A percentile compares a stretch with the other conserved stretches of the same genome.
phyloP scores from a whole-genome alignment of 495 filamentous ascomycete genomes.

The Aspergillus diversus region DNA sequence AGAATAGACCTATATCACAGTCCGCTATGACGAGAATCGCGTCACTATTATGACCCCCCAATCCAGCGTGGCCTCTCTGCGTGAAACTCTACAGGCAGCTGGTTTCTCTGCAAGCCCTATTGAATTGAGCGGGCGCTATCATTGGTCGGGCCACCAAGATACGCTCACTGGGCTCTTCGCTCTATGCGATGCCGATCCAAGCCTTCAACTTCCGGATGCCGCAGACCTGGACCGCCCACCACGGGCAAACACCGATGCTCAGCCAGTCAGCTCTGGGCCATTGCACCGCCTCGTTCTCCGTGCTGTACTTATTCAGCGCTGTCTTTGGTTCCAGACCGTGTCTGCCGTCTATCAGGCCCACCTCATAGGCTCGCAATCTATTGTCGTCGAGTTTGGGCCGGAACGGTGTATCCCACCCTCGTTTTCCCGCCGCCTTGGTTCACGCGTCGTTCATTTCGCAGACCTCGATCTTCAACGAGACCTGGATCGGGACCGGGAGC shows the following conservation, averaged over 20 bases:
- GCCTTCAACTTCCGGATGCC: conserved; percentile 43
- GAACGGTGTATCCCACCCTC: conserved; percentile 47
- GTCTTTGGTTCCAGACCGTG: conserved; percentile 47
- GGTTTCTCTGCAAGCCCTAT: conserved; percentile 36
- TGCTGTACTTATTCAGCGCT: conserved; percentile 45
- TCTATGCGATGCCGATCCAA: conserved; percentile 14
- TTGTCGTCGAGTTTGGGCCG: conserved; percentile 44
- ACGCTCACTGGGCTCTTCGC: conserved; percentile 9
- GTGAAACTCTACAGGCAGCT: conserved; percentile 35
- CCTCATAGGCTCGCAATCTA: conserved; percentile 19
- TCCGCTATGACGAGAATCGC: conserved; percentile 25
- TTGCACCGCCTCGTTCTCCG: conserved; percentile 40
- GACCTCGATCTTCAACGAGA: conserved; percentile 17
- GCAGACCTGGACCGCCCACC: conserved; percentile 34
- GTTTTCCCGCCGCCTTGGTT: conserved; percentile 28
- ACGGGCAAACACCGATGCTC: conserved; percentile 30
- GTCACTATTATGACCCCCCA: conserved; percentile 29
- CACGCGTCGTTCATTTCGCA: conserved; percentile 31
- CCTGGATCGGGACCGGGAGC: conserved; percentile 17
- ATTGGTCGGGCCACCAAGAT: conserved; percentile 23
- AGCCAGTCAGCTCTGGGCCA: conserved; percentile 6
- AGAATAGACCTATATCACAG: conserved; percentile 25
- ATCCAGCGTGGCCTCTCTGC: conserved; percentile 5
- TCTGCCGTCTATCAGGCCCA: conserved; percentile 20
- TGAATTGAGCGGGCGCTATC: conserved; percentile 29